phyloP scores from a whole-genome alignment of 1,284 basidiomycete species.

The Peniophora sp. region DNA sequence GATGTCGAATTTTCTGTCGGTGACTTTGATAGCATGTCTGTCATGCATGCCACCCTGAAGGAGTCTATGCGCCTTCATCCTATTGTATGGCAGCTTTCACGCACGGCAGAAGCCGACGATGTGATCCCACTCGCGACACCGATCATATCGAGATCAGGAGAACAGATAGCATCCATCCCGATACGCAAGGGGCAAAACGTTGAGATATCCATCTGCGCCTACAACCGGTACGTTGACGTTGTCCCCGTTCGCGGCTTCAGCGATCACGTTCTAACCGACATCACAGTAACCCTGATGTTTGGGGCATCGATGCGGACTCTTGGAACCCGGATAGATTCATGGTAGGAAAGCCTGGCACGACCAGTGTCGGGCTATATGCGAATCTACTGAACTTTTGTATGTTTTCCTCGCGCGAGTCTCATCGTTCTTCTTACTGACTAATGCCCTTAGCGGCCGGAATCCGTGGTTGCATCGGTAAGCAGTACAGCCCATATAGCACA shows the following conservation, averaged over 20 bases:
- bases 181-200: constrained; percentile 29
- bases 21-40: constrained; percentile 24
- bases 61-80: background rate
- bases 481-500: constrained; percentile 7
- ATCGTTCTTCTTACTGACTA: background rate
- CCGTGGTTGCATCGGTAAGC: constrained; percentile 25
- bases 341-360: constrained; percentile 23
- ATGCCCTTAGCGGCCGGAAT: constrained; percentile 15
- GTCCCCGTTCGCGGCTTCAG: constrained; percentile 11
- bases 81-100: background rate
- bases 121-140: constrained; percentile 34
- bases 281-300: constrained; percentile 17
- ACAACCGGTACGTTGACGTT: constrained; percentile 7
- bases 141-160: constrained; percentile 22
- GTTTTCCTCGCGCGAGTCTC: background rate
- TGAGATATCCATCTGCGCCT: constrained; percentile 15
- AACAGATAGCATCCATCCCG: constrained; percentile 20
- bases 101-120: constrained; percentile 25
- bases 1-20: constrained; percentile 18
- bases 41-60: constrained; percentile 17
- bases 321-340: constrained; percentile 40
- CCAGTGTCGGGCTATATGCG: constrained; percentile 37
- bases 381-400: constrained; percentile 33
- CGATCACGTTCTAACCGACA: constrained; percentile 22
- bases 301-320: constrained; percentile 31